These are phyloP conservation scores for Chlorella sp. DNA, from an alignment of 139 green algal species.

Conservation along the genomic window DNA sequence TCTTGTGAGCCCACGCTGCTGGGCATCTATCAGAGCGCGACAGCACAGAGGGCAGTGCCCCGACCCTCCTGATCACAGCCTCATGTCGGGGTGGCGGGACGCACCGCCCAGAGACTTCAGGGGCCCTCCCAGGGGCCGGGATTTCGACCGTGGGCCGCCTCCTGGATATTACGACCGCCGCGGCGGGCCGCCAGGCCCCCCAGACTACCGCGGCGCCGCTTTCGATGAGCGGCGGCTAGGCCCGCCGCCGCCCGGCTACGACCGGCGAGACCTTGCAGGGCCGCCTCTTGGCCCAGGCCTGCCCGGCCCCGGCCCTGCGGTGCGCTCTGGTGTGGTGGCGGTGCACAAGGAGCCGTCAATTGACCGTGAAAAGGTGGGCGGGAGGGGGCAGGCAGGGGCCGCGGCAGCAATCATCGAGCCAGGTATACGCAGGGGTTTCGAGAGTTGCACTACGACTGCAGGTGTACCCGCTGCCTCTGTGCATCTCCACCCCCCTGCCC, in stretches of 20 bases:
- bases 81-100: neutral
- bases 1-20: too few relatives aligned
- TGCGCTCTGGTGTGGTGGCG: conserved; percentile 30
- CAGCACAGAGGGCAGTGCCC: too few relatives aligned
- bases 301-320: neutral
- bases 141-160: neutral
- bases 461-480: neutral
- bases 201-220: neutral
- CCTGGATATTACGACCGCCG: conserved; percentile 5
- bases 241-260: conserved; percentile 15
- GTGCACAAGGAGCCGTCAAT: conserved; percentile 37
- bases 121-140: neutral
- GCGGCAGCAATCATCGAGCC: too few relatives aligned
- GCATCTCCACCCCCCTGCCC: neutral
- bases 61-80: neutral
- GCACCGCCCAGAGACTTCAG: too few relatives aligned
- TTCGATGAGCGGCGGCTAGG: conserved; percentile 30
- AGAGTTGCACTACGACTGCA: too few relatives aligned
- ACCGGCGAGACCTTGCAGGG: neutral
- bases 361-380: conserved; percentile 44
- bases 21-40: too few relatives aligned
- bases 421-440: too few relatives aligned
- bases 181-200: conserved; percentile 1
- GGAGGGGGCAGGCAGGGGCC: neutral
- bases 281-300: neutral